Base-by-base conservation (phyloP, 495 filamentous ascomycete species). In the Neurospora terricola region DNA sequence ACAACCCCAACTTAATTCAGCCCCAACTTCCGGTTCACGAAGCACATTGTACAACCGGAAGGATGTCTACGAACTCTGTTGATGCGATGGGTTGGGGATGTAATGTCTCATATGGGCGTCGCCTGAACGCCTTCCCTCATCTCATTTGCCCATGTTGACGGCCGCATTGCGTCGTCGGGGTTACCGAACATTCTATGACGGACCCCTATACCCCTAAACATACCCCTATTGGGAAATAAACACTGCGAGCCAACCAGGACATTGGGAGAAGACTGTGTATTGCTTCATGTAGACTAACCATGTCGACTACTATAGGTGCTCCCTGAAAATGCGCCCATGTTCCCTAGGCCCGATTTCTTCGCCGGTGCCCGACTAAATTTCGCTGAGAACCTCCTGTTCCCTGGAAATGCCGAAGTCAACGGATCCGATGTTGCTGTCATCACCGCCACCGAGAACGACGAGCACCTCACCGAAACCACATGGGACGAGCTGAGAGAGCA, bases 301-400 rank as follows among this genome's bases (percentile, higher is more conserved):
- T 66, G 27, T 18, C 54, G 14, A 34, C 54, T 18, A 66, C 45
- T 16, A 69, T 80, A 96, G 93, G 92, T 93, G 34, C 82, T 98
- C 16, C 85, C 90, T 38, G 81, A 87, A 38, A 78, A 87, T 69
- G 84, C 89, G 2, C 80, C 87, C 23, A 90, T 99, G 82, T 98
- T 96, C 77, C 96, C 96, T 14, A 88, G 92, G 45, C 94, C 96
- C 2, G 82, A 86, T 36, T 98, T 97, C 84, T 99, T 97, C 79
- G 80, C 88, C 48, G 91, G 90, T 8, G 89, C 92, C 23, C 89
- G 83, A 68, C 83, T 97, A 72, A 98, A 98, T 78, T 97, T 97
- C 80, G 93, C 94, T 30, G 92, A 97, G 83, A 98, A 98, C 81
- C 86, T 98, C 38, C 87, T 98, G 8, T 97, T 89, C 78, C 94